These are phyloP conservation scores for Eutrema japonicum DNA, from an alignment of 345 rosid genomes.

Conservation along the genomic window DNA sequence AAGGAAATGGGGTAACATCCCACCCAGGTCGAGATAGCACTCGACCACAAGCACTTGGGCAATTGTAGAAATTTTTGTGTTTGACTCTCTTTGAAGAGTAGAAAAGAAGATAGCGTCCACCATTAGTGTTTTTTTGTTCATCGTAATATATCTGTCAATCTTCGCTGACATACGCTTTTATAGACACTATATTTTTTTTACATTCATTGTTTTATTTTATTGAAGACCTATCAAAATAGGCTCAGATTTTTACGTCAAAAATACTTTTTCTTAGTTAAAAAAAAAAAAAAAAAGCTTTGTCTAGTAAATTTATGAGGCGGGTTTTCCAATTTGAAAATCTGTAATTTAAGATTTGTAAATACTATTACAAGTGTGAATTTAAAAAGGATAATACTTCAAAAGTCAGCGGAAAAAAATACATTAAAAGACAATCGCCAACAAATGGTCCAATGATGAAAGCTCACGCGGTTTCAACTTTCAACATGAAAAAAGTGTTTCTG, in stretches of 20 bases:
- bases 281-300: background rate
- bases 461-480: conserved; percentile 49
- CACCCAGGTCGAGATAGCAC: too few relatives aligned
- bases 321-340: background rate
- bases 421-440: conserved; percentile 25
- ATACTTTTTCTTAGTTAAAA: background rate
- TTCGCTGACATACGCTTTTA: background rate
- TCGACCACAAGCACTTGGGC: too few relatives aligned
- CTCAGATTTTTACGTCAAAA: background rate
- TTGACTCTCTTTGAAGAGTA: background rate
- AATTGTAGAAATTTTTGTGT: background rate
- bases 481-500: conserved; percentile 40
- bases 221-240: background rate
- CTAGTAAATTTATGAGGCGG: background rate
- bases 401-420: conserved; percentile 15
- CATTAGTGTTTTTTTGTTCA: background rate
- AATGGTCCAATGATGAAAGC: conserved; percentile 11
- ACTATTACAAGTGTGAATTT: conserved; percentile 25
- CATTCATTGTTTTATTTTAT: too few relatives aligned
- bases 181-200: background rate
- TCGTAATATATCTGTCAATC: background rate
- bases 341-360: background rate
- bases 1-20: too few relatives aligned
- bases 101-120: background rate
- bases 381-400: conserved; percentile 11